Conservation (phyloP, 805 yeast species). For the Candida wancherniae region DNA sequence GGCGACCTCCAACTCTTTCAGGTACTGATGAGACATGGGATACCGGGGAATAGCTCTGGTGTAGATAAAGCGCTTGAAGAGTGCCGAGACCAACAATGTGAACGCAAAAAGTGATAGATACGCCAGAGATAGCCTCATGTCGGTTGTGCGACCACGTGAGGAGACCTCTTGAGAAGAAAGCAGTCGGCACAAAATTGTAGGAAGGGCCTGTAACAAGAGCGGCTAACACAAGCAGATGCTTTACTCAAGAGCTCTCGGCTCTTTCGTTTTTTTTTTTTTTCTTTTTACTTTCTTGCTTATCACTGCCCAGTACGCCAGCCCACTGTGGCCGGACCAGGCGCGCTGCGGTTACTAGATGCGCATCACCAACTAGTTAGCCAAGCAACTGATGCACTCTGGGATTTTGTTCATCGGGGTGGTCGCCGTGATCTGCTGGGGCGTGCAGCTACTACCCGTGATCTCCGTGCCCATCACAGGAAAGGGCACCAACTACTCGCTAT, state of each 20-base stretch:
- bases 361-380: too few relatives aligned
- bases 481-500: constrained; percentile 19
- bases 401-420: constrained; percentile 25
- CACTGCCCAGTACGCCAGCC: too few relatives aligned
- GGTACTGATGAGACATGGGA: constrained; percentile 34
- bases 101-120: constrained; percentile 2
- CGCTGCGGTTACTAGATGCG: too few relatives aligned
- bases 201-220: neutral
- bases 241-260: neutral
- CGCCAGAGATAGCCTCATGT: constrained; percentile 2
- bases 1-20: constrained; percentile 72
- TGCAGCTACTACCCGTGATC: constrained; percentile 38
- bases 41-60: neutral
- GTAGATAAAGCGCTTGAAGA: constrained; percentile 1
- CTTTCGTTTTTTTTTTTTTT: neutral
- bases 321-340: too few relatives aligned
- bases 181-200: too few relatives aligned
- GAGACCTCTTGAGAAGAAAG: too few relatives aligned
- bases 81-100: constrained; percentile 6
- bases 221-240: neutral
- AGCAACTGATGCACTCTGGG: constrained; percentile 35
- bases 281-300: neutral
- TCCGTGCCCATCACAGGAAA: constrained; percentile 39
- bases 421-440: constrained; percentile 25
- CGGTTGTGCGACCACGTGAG: constrained; percentile 17